These are phyloP conservation scores for Phaeosphaeriaceae sp. DNA, from an alignment of 2,329 filamentous ascomycete genomes.

Conservation along the genomic window DNA sequence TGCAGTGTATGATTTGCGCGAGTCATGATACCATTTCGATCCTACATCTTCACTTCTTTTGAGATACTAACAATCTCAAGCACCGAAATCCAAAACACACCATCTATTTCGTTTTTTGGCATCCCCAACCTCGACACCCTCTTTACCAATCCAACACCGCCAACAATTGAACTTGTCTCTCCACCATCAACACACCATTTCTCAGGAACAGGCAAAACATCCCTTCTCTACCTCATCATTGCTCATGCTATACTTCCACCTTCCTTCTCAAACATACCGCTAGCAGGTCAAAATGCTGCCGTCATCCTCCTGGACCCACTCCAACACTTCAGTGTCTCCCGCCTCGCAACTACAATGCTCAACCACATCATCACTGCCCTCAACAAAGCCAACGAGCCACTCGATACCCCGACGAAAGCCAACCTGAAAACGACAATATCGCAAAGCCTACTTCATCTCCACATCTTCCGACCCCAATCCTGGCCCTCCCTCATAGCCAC, in stretches of 20 bases:
- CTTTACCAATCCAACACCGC: constrained; percentile 16
- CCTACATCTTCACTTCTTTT: not conserved
- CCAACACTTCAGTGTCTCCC: constrained; percentile 58
- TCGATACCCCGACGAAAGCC: constrained; percentile 10
- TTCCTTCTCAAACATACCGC: constrained; percentile 13
- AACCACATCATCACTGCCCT: constrained; percentile 11
- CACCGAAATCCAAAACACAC: not conserved
- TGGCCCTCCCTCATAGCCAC: constrained; percentile 59
- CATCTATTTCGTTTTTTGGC: constrained; percentile 40
- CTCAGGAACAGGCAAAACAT: constrained; percentile 63
- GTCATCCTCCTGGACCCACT: constrained; percentile 64
- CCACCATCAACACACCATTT: constrained; percentile 41
- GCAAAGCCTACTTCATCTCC: constrained; percentile 60
- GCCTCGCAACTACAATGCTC: constrained; percentile 52
- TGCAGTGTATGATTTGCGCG: constrained; percentile 1
- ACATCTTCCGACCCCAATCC: constrained; percentile 63
- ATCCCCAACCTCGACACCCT: constrained; percentile 56
- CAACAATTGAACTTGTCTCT: constrained; percentile 61
- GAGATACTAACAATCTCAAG: constrained; percentile 2
- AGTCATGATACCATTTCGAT: not conserved
- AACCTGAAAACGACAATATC: constrained; percentile 38
- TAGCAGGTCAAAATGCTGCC: constrained; percentile 53
- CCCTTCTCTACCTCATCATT: constrained; percentile 63
- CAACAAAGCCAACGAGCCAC: not conserved
- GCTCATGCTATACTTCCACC: constrained; percentile 59